Evolutionary conservation across 164 flowering plant genomes (phyloP), one percentile per base, ranked within the genome.

Genomic region (Platanus orientalis): DNA sequence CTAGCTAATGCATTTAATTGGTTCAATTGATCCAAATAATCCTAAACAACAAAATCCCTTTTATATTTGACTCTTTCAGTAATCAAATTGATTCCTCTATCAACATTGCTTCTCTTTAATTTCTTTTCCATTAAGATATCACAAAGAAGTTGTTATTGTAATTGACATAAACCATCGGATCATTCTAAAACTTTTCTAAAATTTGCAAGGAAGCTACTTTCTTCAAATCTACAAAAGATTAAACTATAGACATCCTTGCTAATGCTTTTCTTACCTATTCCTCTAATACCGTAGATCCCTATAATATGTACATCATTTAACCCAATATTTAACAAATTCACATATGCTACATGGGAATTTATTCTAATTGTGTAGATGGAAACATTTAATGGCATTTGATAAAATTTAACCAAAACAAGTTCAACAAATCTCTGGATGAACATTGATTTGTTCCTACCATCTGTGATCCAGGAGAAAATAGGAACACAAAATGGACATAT

Each of bases 181-280:
- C 3, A 20, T 32, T 16, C 12, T 12, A 23, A 30, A 25, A 23
- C 7, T 49, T 60, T 64, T 60, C 54, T 52, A 16, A 67, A 26
- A 30, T 60, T 45, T 28, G 26, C 49, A 60, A 59, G 50, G 27
- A 67, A 67, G 36, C 40, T n/a, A 39, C 70, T 27, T 16, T 23
- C 34, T 6, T 60, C 53, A 27, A 67, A 67, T 14, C 53, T 12
- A 16, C 19, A 1, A 6, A 39, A 57, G 23, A 36, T 1, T 36
- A 7, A 14, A 14, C 12, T 36, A 36, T 36, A 36, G 2, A 36
- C 42, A 36, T 10, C 42, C 10, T 36, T 36, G 42, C 13, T 36
- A 14, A 36, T 36, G 42, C 13, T 36, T 36, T 10, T 36, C 42
- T 36, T 36, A 36, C 42, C 42, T 1, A 36, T 7, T 10, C 10